These are phyloP conservation scores for Tylopilus vinaceipallidus DNA, from an alignment of 768 basidiomycete genomes.

Conservation along the genomic window DNA sequence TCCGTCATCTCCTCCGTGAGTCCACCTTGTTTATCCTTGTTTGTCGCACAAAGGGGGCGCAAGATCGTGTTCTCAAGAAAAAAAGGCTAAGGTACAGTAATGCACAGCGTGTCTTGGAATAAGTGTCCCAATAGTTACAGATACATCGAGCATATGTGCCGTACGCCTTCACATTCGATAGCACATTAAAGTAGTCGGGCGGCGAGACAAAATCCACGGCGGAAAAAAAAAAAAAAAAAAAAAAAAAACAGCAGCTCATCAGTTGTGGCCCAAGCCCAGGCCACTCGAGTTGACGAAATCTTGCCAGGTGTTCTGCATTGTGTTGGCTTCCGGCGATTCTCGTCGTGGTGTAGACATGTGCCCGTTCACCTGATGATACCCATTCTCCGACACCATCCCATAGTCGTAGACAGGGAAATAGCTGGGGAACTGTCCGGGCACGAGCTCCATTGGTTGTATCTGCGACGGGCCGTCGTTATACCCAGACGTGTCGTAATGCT, in stretches of 20 bases:
- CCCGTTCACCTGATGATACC: conserved; percentile 39
- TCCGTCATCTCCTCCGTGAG: conserved; percentile 4
- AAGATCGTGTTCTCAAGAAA: conserved; percentile 13
- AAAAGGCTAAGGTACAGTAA: conserved; percentile 20
- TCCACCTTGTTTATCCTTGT: conserved; percentile 22
- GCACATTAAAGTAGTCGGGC: conserved; percentile 8
- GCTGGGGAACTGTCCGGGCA: conserved; percentile 49
- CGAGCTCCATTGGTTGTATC: conserved; percentile 33
- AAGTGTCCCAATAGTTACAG: conserved; percentile 20
- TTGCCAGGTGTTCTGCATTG: conserved; percentile 59
- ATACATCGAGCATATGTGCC: conserved; percentile 8
- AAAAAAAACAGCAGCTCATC: conserved; percentile 1
- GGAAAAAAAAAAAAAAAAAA: too few relatives aligned
- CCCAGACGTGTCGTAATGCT: conserved; percentile 22
- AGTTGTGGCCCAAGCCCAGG: conserved; percentile 15
- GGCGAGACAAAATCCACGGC: conserved; percentile 8
- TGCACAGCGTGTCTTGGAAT: conserved; percentile 2
- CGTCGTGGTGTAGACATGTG: conserved; percentile 35
- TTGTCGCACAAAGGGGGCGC: conserved; percentile 9
- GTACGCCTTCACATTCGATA: conserved; percentile 7
- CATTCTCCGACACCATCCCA: conserved; percentile 35
- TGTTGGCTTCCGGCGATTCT: conserved; percentile 56
- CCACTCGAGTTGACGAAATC: conserved; percentile 50
- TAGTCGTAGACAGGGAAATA: conserved; percentile 82
- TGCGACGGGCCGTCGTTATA: conserved; percentile 21